Conservation (phyloP, 2,329 filamentous ascomycete genomes). For the Xylariales sp. region DNA sequence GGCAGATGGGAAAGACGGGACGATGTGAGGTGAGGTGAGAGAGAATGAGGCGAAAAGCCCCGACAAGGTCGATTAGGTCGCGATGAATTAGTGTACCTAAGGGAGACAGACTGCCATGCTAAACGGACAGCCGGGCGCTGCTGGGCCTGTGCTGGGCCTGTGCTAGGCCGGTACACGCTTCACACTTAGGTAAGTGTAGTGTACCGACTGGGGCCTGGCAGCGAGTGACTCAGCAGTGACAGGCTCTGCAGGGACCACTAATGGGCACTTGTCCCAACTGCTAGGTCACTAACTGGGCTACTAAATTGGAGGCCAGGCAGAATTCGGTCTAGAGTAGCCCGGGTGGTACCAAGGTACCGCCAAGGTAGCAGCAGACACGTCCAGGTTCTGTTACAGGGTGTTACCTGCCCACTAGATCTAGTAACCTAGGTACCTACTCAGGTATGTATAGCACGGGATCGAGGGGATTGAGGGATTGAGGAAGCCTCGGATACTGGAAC, state of each 20-base stretch:
- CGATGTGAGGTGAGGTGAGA: conserved; percentile 27
- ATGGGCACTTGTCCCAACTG: conserved; percentile 9
- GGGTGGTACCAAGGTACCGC: background rate
- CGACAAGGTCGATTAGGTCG: conserved; percentile 37
- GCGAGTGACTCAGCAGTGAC: background rate
- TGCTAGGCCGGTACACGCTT: background rate
- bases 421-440: no score
- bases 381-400: background rate
- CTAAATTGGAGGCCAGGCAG: conserved; percentile 5
- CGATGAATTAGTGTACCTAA: conserved; percentile 10
- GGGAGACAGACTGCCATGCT: background rate
- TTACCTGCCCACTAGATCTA: background rate
- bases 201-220: background rate
- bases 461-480: no score
- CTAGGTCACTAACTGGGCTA: conserved; percentile 13
- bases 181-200: no score
- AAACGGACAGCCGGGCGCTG: conserved; percentile 12
- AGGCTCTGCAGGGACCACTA: conserved; percentile 18
- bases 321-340: conserved; percentile 14
- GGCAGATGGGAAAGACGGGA: conserved; percentile 23
- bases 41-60: conserved; percentile 37
- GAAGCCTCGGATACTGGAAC: background rate
- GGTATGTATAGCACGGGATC: no score
- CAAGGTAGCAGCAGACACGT: background rate
- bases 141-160: conserved; percentile 14